Base-by-base conservation (phyloP, 2,329 filamentous ascomycete species). In the Beauveria brongniartii region DNA sequence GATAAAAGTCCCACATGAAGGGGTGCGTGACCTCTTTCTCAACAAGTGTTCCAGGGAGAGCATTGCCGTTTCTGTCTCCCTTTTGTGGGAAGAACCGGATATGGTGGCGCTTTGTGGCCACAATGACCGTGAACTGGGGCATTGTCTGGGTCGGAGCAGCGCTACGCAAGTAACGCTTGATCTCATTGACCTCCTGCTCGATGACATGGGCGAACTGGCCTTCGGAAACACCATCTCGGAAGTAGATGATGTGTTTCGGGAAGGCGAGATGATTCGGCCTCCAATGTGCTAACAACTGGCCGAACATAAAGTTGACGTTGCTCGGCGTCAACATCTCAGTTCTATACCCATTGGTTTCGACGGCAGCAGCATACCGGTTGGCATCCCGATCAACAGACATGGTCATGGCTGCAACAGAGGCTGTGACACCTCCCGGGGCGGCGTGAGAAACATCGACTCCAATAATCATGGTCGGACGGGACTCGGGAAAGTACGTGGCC, bases 21-120 rank as follows among this genome's bases (percentile, higher is more conserved):
- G 94, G 91, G 68, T 93, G 90, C 0, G 92, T 97, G n/a, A 95
- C 87, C 62, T 96, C 93, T 40, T 80, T 82, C 73, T 97, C 93
- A 5, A 99, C 87, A 1, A 99, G 71, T 0, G 90, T 96, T 3
- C 94, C 95, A 0, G 93, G 93, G 0, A 93, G 73, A 1, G 92
- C 83, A 69, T 97, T 99, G 41, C 80, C 82, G 65, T 96, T 95
- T 54, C 80, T 81, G 69, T 99, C 94, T 20, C 72, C 74, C 0
- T 77, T 73, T 53, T 84, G 81, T 0, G 94, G 93, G 77, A 97
- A 97, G 72, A 96, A 92, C 18, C 94, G 89, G 58, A 96, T 86
- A 69, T 97, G 93, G 67, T 99, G 94, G 3, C 94, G 89, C 81
- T 99, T 99, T 1, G 90, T 92, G 1, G 90, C 92, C 51, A 97